Percentiles rank a stretch among this genome's conserved stretches.
phyloP scores from a whole-genome alignment of 2,329 filamentous ascomycete genomes.

The Penicillium paneum region DNA sequence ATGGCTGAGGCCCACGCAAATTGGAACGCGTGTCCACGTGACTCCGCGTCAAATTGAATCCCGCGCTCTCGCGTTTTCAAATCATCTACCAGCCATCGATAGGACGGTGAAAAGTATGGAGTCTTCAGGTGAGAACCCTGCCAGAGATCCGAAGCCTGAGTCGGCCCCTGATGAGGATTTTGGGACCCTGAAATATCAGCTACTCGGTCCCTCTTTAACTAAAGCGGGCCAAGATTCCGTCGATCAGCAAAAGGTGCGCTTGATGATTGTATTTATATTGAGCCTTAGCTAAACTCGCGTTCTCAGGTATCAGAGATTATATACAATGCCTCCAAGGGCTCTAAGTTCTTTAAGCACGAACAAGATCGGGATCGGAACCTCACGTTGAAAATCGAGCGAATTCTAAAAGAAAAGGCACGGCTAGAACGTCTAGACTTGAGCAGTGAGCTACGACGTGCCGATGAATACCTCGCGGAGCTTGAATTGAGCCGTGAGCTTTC shows the following conservation, averaged over 20 bases:
- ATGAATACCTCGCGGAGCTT: conserved; percentile 75
- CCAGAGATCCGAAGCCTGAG: conserved; percentile 2
- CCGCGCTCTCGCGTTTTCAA: conserved; percentile 7
- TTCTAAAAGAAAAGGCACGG: conserved; percentile 69
- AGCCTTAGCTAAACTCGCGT: conserved; percentile 4
- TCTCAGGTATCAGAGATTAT: conserved; percentile 85
- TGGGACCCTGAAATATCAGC: conserved; percentile 78
- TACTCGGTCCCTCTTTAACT: conserved; percentile 85
- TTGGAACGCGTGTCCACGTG: conserved; percentile 39
- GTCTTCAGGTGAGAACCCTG: conserved; percentile 17
- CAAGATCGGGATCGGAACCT: conserved; percentile 76
- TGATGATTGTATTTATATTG: not conserved
- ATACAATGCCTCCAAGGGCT: conserved; percentile 93
- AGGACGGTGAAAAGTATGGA: conserved; percentile 22
- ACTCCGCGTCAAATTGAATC: conserved; percentile 23
- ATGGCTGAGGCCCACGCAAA: conserved; percentile 11
- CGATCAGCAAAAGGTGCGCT: conserved; percentile 75
- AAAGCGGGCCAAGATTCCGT: conserved; percentile 92
- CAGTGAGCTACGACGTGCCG: conserved; percentile 69
- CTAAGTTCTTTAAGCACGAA: conserved; percentile 93
- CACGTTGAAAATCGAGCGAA: conserved; percentile 79
- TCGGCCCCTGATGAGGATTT: conserved; percentile 32
- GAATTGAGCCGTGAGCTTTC: conserved; percentile 76
- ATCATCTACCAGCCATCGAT: conserved; percentile 4
- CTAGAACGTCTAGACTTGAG: conserved; percentile 74